These are phyloP conservation scores for Mycena citricolor DNA, from an alignment of 1,284 basidiomycete genomes.

Conservation along the genomic window DNA sequence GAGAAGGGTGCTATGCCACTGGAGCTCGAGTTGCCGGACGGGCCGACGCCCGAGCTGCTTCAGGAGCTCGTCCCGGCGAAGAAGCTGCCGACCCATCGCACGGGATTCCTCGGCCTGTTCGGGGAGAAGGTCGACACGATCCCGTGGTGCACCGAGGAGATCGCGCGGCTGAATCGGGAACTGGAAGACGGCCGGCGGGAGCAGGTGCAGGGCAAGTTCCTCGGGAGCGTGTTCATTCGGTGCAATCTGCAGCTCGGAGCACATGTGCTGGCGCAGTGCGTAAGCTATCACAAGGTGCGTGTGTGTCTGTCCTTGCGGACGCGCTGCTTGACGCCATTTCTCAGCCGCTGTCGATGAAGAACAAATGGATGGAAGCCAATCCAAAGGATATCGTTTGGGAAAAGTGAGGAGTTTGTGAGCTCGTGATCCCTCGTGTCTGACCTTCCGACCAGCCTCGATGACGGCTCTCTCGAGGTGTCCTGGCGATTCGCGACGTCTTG, in stretches of 20 bases:
- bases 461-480: conserved; percentile 47
- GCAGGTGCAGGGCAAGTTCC: conserved; percentile 51
- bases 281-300: conserved; percentile 54
- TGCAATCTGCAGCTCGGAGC: conserved; percentile 81
- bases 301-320: conserved; percentile 1
- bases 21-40: conserved; percentile 23
- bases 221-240: conserved; percentile 73
- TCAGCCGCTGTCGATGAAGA: conserved; percentile 56
- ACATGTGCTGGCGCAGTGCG: conserved; percentile 64
- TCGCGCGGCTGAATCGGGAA: conserved; percentile 46
- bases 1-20: conserved; percentile 27
- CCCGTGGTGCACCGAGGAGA: conserved; percentile 64
- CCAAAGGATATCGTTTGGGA: conserved; percentile 72
- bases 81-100: conserved; percentile 59
- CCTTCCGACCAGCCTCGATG: conserved; percentile 36
- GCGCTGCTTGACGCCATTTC: conserved; percentile 2
- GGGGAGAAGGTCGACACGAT: conserved; percentile 77
- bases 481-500: conserved; percentile 45
- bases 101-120: conserved; percentile 56
- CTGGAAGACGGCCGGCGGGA: conserved; percentile 46
- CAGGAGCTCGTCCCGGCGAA: conserved; percentile 56
- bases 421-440: background rate
- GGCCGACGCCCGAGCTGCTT: conserved; percentile 34
- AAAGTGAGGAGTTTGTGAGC: no score
- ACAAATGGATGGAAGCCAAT: conserved; percentile 66